These are phyloP conservation scores for Coniosporium apollinis DNA, from an alignment of 495 filamentous ascomycete genomes.

Conservation along the genomic window DNA sequence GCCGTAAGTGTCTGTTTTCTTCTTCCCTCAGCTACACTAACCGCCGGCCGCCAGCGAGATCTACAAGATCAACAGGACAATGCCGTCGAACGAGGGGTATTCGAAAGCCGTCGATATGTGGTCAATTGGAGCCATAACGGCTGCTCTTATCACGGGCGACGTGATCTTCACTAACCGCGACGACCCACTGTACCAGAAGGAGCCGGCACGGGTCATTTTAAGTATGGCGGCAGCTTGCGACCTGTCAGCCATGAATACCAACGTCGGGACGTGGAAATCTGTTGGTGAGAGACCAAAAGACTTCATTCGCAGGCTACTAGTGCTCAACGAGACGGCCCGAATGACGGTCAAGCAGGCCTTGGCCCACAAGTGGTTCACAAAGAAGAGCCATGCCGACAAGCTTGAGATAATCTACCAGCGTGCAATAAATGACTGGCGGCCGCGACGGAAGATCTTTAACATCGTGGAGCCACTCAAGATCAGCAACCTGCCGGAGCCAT, in stretches of 20 bases:
- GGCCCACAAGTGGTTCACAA: constrained; percentile 42
- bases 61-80: constrained; percentile 13
- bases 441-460: constrained; percentile 11
- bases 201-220: constrained; percentile 12
- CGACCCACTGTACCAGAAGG: constrained; percentile 4
- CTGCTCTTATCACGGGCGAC: constrained; percentile 33
- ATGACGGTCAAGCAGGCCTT: constrained; percentile 39
- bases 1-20: constrained; percentile 40
- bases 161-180: constrained; percentile 22
- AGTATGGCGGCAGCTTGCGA: constrained; percentile 14
- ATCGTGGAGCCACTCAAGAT: constrained; percentile 15
- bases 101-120: constrained; percentile 46
- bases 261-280: constrained; percentile 20
- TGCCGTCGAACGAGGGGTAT: constrained; percentile 30
- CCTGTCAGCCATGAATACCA: constrained; percentile 22
- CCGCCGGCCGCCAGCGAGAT: constrained; percentile 13
- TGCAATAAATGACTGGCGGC: constrained; percentile 34
- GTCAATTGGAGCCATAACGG: constrained; percentile 40
- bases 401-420: constrained; percentile 32
- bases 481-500: neutral
- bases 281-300: constrained; percentile 29
- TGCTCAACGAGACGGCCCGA: constrained; percentile 31
- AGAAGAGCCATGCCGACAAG: constrained; percentile 20
- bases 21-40: constrained; percentile 7
- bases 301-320: constrained; percentile 38